These are phyloP conservation scores for Debaryomyces maramus DNA, from an alignment of 805 yeast species.

Conservation along the genomic window DNA sequence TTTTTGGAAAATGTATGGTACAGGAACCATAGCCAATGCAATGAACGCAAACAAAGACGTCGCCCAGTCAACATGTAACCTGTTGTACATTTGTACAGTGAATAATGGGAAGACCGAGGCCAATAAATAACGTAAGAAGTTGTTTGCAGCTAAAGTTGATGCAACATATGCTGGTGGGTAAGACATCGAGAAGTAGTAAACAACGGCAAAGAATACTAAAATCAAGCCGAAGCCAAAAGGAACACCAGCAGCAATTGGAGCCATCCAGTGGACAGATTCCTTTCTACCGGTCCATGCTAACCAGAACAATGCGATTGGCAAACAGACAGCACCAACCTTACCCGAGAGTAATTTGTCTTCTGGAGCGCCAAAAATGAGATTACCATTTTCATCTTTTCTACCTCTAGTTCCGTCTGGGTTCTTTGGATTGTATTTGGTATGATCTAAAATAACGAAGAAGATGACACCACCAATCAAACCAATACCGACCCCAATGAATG, in stretches of 20 bases:
- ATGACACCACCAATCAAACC: slow-evolving; percentile 61
- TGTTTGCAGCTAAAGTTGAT: slow-evolving; percentile 88
- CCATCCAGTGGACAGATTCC: slow-evolving; percentile 67
- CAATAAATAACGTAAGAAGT: slow-evolving; percentile 68
- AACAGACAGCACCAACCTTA: slow-evolving; percentile 63
- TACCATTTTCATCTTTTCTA: slow-evolving; percentile 56
- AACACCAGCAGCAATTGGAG: slow-evolving; percentile 72
- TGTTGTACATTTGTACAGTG: slow-evolving; percentile 48
- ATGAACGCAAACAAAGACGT: slow-evolving; percentile 52
- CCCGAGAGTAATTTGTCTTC: slow-evolving; percentile 61
- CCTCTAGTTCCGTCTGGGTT: slow-evolving; percentile 63
- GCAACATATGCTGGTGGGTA: slow-evolving; percentile 65
- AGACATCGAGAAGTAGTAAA: slow-evolving; percentile 66
- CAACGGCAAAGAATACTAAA: slow-evolving; percentile 66
- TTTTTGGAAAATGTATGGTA: slow-evolving; percentile 66
- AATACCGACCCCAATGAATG: slow-evolving; percentile 70
- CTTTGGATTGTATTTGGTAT: slow-evolving; percentile 49
- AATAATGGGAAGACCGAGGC: slow-evolving; percentile 79
- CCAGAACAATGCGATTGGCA: slow-evolving; percentile 77
- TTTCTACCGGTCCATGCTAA: slow-evolving; percentile 71
- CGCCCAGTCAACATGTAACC: slow-evolving; percentile 54
- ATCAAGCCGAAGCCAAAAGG: slow-evolving; percentile 77
- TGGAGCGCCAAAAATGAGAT: slow-evolving; percentile 54
- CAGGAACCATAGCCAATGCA: slow-evolving; percentile 66
- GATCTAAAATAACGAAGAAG: slow-evolving; percentile 52